Evolutionary conservation across 2,329 filamentous ascomycete species (phyloP), one percentile per base, ranked within the genome.

Genomic region (Rutstroemia sp.): DNA sequence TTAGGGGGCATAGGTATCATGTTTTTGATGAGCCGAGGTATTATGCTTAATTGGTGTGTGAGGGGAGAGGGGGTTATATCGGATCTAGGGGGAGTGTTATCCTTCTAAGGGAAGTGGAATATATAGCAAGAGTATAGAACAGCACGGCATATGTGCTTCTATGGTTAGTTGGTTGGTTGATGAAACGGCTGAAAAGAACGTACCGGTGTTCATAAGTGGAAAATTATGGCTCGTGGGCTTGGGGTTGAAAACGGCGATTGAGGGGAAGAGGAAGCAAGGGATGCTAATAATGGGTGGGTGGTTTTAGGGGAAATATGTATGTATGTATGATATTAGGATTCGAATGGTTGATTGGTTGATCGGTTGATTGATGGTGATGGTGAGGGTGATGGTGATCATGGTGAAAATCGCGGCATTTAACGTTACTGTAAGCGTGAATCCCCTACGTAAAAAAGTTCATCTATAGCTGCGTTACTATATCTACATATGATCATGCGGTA

Each of bases 1-100:
- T 96, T 5, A 79, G 94, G 58, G 94, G 89, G 4, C 94, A 99
- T 73, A 75, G 79, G 59, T 99, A 97, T 72, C 94, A 99, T 72
- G 94, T 97, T 30, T 97, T 99, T 73, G 81, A 96, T 64, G 89
- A 95, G 74, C 92, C 91, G 50, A 80, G 88, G 69, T 96, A 94
- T 69, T 86, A 60, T 58, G 66, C 61, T 12, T 69, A 57, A 59
- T 30, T 30, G 27, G 27, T 8, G 27, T 9, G 8, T 10, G 30
- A 12, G 30, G 30, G 30, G 12, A 34, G 30, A 4, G 30, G 21
- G 45, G 6, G 14, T 47, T 47, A 21, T 47, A 21, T 23, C 5
- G 38, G 38, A 16, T 41, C 38, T 41, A 16, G 10, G 12, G 38
- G 4, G 38, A 2, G 38, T 4, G 2, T 16, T 41, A 41, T 41